These are phyloP conservation scores for Trifolium subterraneum DNA, from an alignment of 306 rosid species.

Conservation along the genomic window DNA sequence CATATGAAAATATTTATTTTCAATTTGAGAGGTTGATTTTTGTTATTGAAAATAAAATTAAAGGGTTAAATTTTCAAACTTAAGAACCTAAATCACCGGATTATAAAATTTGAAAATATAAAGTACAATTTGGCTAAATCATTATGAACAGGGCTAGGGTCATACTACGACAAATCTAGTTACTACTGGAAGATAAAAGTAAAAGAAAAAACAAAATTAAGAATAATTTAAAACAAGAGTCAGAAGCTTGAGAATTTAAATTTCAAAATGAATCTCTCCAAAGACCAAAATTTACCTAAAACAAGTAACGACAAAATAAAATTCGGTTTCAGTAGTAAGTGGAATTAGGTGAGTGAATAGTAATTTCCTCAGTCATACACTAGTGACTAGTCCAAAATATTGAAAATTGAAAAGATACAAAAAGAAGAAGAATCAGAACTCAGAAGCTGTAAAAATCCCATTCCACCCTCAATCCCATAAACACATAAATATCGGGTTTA, in stretches of 20 bases:
- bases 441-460: constrained; percentile 23
- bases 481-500: too few species aligned
- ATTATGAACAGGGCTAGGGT: constrained; percentile 5
- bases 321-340: not conserved
- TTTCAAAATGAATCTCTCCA: constrained; percentile 25
- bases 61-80: too few species aligned
- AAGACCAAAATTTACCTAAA: constrained; percentile 25
- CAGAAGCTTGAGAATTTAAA: constrained; percentile 37
- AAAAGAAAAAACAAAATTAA: not conserved
- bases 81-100: too few species aligned
- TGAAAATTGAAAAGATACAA: constrained; percentile 18
- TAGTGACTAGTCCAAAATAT: constrained; percentile 29
- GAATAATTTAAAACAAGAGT: constrained; percentile 35
- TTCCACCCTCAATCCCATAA: not conserved
- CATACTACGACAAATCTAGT: constrained; percentile 33
- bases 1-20: too few species aligned
- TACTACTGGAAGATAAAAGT: not conserved
- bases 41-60: too few species aligned
- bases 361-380: not conserved
- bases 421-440: constrained; percentile 9
- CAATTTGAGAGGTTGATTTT: too few species aligned
- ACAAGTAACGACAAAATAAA: constrained; percentile 18
- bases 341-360: constrained; percentile 36
- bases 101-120: too few species aligned
- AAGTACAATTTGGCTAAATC: too few species aligned